These are phyloP conservation scores for Diaporthe sp. DNA, from an alignment of 2,329 filamentous ascomycete species.

Conservation along the genomic window DNA sequence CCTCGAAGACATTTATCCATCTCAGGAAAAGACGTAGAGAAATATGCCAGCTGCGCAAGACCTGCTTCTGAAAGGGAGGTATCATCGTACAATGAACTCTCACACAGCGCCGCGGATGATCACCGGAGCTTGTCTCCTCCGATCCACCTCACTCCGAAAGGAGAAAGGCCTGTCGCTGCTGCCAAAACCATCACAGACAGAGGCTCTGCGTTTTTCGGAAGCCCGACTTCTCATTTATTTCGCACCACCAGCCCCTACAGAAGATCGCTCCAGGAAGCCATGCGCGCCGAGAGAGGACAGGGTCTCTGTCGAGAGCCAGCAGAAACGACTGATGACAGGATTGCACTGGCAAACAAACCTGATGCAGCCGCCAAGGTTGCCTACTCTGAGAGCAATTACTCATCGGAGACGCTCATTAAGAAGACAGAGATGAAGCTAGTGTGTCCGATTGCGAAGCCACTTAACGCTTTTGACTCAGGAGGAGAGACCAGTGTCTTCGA, in stretches of 20 bases:
- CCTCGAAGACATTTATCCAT: not conserved
- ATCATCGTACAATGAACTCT: not conserved
- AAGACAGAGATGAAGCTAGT: constrained; percentile 31
- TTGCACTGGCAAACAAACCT: constrained; percentile 32
- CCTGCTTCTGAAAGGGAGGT: not conserved
- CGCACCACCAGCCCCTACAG: constrained; percentile 70
- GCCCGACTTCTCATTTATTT: constrained; percentile 65
- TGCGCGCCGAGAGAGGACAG: constrained; percentile 52
- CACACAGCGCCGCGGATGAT: not conserved
- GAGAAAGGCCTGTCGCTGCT: not conserved
- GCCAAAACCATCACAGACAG: constrained; percentile 47
- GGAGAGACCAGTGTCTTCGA: constrained; percentile 47
- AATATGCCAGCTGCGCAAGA: not conserved
- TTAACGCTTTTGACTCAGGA: constrained; percentile 1
- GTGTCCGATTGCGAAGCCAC: not conserved
- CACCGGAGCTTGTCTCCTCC: constrained; percentile 28
- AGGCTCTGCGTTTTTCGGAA: constrained; percentile 66
- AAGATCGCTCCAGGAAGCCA: constrained; percentile 63
- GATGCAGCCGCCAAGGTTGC: constrained; percentile 54
- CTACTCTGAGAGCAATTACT: constrained; percentile 67
- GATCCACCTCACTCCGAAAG: constrained; percentile 17
- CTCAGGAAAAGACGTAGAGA: not conserved
- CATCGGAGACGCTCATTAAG: constrained; percentile 50
- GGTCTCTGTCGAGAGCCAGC: not conserved
- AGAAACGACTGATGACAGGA: constrained; percentile 23